Base-by-base conservation (phyloP, 495 filamentous ascomycete species). In the Melanomma pulvis-pyrius region DNA sequence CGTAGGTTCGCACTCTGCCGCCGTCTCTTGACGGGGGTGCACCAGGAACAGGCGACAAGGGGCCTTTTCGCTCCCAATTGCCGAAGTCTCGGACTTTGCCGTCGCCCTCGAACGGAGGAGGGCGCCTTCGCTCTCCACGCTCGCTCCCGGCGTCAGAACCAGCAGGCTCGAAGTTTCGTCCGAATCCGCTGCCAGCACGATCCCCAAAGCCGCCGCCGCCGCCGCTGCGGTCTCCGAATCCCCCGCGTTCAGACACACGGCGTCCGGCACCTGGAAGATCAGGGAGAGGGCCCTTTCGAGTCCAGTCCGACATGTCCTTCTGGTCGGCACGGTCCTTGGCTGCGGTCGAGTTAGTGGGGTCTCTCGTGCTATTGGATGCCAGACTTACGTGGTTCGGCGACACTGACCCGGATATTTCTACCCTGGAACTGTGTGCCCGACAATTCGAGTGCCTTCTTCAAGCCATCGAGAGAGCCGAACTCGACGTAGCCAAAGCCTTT, bases 401-500 rank as follows among this genome's bases (percentile, higher is more conserved):
- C 87, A 76, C 88, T 97, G 74, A 97, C 86, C 68, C 91, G 85
- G 73, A 98, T 92, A 65, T 86, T 89, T 51, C 94, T 85, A 46
- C 93, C 93, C 76, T 92, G 87, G 73, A 98, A 91, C 62, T 85
- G 85, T 25, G 83, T 81, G 51, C 90, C 90, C 67, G 89, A 90
- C 59, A 92, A 83, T 44, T 91, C 90, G 55, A 98, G 81, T 28
- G 96, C 96, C 70, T 91, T 89, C 81, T 97, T 92, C 71, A 98
- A 80, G 47, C 96, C 94, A 58, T 96, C 92, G 19, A 93, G 82
- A 44, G 88, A 89, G 61, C 82, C 87, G 73, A 97, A 98, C 74
- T 98, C 96, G 53, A 96, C 92, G 78, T 98, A 98, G 47, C 92
- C 94, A 73, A 98, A 98, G 44, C 94, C 94, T 83, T 98, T 98